A percentile compares a stretch with the other conserved stretches of the same genome.
Conservation (phyloP, 345 rosid genomes). For the Bruguiera sexangula region DNA sequence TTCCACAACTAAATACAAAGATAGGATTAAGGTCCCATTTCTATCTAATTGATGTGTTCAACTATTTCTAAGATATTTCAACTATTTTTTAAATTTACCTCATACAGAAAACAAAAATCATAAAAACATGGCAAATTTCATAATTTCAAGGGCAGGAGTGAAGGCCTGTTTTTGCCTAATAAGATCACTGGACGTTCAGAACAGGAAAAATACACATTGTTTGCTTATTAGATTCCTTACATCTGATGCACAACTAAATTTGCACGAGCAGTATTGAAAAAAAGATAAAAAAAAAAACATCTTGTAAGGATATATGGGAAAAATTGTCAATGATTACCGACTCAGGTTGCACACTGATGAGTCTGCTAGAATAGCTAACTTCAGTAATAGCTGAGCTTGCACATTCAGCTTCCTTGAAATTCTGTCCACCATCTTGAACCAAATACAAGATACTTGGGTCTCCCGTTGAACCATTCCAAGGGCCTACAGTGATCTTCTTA, state of each 20-base stretch:
- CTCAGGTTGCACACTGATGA: conserved; percentile 24
- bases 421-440: conserved; percentile 21
- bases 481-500: conserved; percentile 16
- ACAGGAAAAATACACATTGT: no score
- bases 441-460: conserved; percentile 7
- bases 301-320: not conserved
- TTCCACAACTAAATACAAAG: not conserved
- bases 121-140: not conserved
- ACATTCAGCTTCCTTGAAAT: conserved; percentile 29
- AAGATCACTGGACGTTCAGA: not conserved
- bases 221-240: no score
- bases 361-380: conserved; percentile 18
- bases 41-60: no score
- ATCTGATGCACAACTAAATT: not conserved
- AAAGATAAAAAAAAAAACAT: not conserved
- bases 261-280: conserved; percentile 4
- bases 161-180: not conserved
- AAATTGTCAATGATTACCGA: conserved; percentile 34
- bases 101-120: not conserved
- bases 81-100: no score
- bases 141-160: not conserved
- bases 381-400: conserved; percentile 23
- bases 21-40: not conserved
- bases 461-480: conserved; percentile 14
- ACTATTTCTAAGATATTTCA: no score